Base-by-base conservation (phyloP, 352 stramenopile species). In the Globisporangium middletonii region DNA sequence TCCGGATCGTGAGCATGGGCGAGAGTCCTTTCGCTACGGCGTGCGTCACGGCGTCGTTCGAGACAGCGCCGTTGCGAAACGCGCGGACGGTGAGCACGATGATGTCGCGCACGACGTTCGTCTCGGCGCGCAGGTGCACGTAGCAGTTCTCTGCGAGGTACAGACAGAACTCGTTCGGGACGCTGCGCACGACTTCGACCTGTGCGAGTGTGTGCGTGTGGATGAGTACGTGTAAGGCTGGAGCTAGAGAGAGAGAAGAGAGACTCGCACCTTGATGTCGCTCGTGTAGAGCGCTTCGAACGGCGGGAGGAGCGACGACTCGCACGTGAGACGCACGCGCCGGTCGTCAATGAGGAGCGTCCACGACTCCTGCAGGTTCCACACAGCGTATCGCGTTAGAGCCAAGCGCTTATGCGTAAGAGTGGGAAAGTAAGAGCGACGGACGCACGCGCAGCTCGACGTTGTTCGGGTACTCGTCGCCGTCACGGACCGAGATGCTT, bases 291-390 rank as follows among this genome's bases (percentile, higher is more conserved):
- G 72, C 16, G 73, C 83, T 61, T 92, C 83, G 48, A 91, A 92
- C 11, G 83, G 79, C 8, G 83, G 79, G 2, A 94, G 71, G 2
- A 94, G 60, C 28, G 83, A 91, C 41, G 83, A 94, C 51, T 94
- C 83, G 59, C 83, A 94, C 47, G 81, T 87, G 37, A 94, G 64
- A 4, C 83, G 70, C 42, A 94, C 75, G 23, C 81, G 72, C 3
- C 79, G 73, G 68, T 92, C 81, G 52, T 94, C 83, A 27, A 92
- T 86, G 26, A 94, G 57, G 19, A 94, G 64, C 49, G 81, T 91
- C 83, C 83, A 94, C 62, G 76, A 87, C 64, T 94, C 83, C 77
- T 93, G 51, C 19, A 46, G 49, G 8, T 28, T 7, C 16, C 28
- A 52, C 12, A 26, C 28, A 53, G 42, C 16, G 19, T 56, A 8